Base-by-base conservation (phyloP, 768 basidiomycete species). In the Leccinum rimulosum region DNA sequence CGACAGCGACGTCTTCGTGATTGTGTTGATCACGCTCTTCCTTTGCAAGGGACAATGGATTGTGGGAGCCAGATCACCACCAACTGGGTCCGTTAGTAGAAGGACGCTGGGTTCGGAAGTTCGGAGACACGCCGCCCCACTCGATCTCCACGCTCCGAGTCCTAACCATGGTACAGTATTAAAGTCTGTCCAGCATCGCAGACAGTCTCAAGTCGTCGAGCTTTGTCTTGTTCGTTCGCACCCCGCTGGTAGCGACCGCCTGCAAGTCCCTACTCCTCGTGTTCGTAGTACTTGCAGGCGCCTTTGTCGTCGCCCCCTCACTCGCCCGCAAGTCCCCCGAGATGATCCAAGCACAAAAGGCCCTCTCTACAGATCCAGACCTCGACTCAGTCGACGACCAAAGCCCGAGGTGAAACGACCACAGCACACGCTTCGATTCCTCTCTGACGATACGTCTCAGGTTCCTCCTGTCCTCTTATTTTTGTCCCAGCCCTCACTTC, bases 351-450 rank as follows among this genome's bases (percentile, higher is more conserved):
- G 71, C 81, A 2, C 70, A 74, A 30, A 65, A 68, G 6, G 74
- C 59, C 1, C 28, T 48, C 10, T 3, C 55, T 3, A 5, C 48
- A 22, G 62, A 58, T 7, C 17, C 50, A 51, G 31, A n/a, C 50
- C 11, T 10, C 19, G 77, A 75, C 12, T 70, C 71, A 27, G 66
- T 70, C 30, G 33, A 35, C 33, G 56, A 70, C 64, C 58, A 61
- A 33, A 57, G 57, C 22, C 22, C 22, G 22, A 96, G 68, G 84
- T 95, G 43, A 82, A 82, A 70, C 82, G 82, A 54, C 77, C 98
- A n/a, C 80, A 82, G 36, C 88, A 93, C 67, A 94, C 95, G 1
- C 98, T 95, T 78, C 82, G 82, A 64, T 98, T 97, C 71, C 80
- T 98, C 25, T 93, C 91, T 1, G 95, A 98, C 66, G 91, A 93